Base-by-base conservation (phyloP, 2,329 filamentous ascomycete genomes). In the Drechslera avenae region DNA sequence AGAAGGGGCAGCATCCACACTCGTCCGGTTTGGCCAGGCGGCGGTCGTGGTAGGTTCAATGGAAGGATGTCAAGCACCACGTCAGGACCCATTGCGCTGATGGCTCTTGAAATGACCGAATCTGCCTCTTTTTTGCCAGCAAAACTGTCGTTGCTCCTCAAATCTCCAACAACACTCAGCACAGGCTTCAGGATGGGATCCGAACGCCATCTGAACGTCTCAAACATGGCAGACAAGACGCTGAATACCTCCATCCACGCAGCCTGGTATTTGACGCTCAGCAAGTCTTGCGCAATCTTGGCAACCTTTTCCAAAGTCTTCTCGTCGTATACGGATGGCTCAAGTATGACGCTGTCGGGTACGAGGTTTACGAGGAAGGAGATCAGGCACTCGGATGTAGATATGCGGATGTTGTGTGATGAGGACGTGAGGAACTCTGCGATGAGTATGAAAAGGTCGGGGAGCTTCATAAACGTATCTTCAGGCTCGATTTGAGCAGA, bases 201-300 rank as follows among this genome's bases (percentile, higher is more conserved):
- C 2, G 92, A 86, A 52, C 86, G 86, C 93, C 93, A 97, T 62
- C 88, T 85, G 52, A 97, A 78, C 2, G 87, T 83, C 64, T 96
- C 90, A 60, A 96, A 96, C 78, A 96, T 89, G 46, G 90, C 89
- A 6, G 86, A 86, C 30, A 96, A 81, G 6, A 97, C 89, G 61
- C 86, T 90, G 77, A 97, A 97, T 1, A 95, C 91, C 71, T 99
- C 92, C 76, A 89, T 86, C 90, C 93, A 97, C 3, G 94, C 94
- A 19, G 88, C 86, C 76, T 97, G 94, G 68, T 92, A 99, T 68
- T 94, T 94, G 32, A 97, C 86, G 43, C 86, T 92, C 37, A 99
- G 80, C 6, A 97, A 79, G 31, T 87, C 84, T 55, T 87, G 86
- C 0, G 89, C 86, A 2, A 82, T 81, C 68, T 84, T 88, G 10